Evolutionary conservation across 768 basidiomycete species (phyloP).

Genomic region (Guyanaporus albipodus): DNA sequence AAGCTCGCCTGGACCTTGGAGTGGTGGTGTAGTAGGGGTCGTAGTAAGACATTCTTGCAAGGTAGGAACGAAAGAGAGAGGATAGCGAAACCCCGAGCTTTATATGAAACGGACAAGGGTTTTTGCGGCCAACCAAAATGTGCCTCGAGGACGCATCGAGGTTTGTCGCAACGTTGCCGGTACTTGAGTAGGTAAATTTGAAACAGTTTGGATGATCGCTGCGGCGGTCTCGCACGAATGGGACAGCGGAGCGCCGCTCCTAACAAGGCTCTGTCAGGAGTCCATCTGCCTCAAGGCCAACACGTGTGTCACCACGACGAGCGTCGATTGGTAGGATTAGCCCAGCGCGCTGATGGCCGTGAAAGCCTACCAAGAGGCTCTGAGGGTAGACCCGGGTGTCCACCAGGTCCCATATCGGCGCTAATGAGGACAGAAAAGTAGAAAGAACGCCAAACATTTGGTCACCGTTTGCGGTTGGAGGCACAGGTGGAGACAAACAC

Average conservation of each 20-base stretch:
- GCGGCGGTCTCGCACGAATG: slow-evolving; percentile 5
- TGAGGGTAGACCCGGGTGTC: neutral
- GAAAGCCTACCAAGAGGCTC: neutral
- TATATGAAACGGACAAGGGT: slow-evolving; percentile 20
- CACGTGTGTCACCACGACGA: slow-evolving; percentile 14
- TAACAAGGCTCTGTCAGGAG: slow-evolving; percentile 11
- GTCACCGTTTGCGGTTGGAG: slow-evolving; percentile 4
- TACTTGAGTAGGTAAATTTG: slow-evolving; percentile 20
- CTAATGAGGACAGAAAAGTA: too few species aligned
- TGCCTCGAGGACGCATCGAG: slow-evolving; percentile 32
- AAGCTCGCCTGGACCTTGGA: slow-evolving; percentile 31
- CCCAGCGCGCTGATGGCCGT: slow-evolving; percentile 13
- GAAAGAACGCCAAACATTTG: too few species aligned
- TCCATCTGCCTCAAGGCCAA: slow-evolving; percentile 16
- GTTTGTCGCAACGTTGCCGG: slow-evolving; percentile 7
- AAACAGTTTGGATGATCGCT: slow-evolving; percentile 16
- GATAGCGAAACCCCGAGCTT: slow-evolving; percentile 8
- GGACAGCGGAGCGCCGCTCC: slow-evolving; percentile 23
- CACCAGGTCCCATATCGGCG: neutral
- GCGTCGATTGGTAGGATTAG: neutral
- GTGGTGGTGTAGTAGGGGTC: slow-evolving; percentile 34
- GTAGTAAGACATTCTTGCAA: slow-evolving; percentile 41
- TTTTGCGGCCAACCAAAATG: slow-evolving; percentile 13
- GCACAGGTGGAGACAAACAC: slow-evolving; percentile 14
- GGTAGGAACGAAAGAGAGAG: slow-evolving; percentile 6